Base-by-base conservation (phyloP, 306 rosid species). In the Casuarina cunninghamiana region DNA sequence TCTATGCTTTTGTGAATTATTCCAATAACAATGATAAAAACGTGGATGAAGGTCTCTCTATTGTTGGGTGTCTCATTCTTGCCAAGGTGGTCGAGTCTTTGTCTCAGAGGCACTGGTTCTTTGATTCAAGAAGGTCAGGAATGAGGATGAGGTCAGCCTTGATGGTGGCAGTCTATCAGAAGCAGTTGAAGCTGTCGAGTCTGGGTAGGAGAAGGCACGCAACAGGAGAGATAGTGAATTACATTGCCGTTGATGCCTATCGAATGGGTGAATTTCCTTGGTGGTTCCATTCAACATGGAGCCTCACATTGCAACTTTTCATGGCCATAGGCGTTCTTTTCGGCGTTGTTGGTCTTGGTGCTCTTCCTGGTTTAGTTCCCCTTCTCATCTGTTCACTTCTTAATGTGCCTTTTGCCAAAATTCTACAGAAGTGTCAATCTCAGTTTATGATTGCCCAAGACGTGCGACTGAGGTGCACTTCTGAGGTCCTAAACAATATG, bases 361-460 rank as follows among this genome's bases (percentile, higher is more conserved):
- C 97, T 63, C 82, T 93, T 77, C 88, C 83, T 2, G 96, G 94
- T 48, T 68, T 91, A 21, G 63, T 87, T 71, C 93, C 93, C 68
- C 79, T 91, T 16, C 1, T 88, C 53, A 69, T 91, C 1, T 90
- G 93, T 83, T 92, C 90, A 11, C 51, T 90, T 12, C 80, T 89
- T 6, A 90, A 91, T 67, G 71, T 90, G 5, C 98, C 98, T 44
- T 87, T 79, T 75, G 96, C 93, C 3, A 87, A 84, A 76, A 15
- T 67, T 26, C 50, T 91, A 35, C 92, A 90, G 35, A 87, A 81
- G 50, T 90, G 93, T 75, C 95, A 83, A 42, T 70, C 87, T 26
- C 82, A 86, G 69, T 84, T 90, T 78, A 88, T 91, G 97, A 53
- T 81, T 5, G 90, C 96, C 46, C 96, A 93, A 60, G 98, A 93